A percentile compares a stretch with the other conserved stretches of the same genome.
Evolutionary conservation across 805 yeast species (phyloP).

Genomic region (Jamesozyma jinghongensis): DNA sequence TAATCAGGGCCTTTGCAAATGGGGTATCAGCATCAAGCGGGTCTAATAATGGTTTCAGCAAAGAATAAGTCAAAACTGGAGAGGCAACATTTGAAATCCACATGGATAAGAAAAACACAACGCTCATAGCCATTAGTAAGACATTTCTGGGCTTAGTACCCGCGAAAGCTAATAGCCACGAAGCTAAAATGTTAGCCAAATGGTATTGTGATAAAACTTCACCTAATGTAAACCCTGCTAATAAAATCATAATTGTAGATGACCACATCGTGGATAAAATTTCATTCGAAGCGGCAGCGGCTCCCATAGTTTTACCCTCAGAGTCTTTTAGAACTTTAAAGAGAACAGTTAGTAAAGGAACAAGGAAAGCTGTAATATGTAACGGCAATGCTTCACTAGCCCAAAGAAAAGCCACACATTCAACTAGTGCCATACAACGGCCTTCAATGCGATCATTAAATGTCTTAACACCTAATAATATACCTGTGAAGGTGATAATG

Average conservation of each 20-base stretch:
- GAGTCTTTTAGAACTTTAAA: slow-evolving; percentile 52
- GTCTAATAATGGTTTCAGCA: slow-evolving; percentile 76
- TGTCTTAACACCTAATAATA: slow-evolving; percentile 50
- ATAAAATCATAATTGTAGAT: slow-evolving; percentile 76
- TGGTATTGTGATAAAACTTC: slow-evolving; percentile 88
- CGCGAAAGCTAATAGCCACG: slow-evolving; percentile 65
- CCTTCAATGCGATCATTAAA: slow-evolving; percentile 52
- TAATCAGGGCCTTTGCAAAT: slow-evolving; percentile 73
- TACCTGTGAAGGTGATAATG: slow-evolving; percentile 42
- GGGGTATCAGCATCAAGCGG: slow-evolving; percentile 67
- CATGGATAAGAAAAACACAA: slow-evolving; percentile 79
- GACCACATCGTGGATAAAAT: slow-evolving; percentile 89
- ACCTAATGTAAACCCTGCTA: slow-evolving; percentile 92
- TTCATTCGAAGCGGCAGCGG: slow-evolving; percentile 56
- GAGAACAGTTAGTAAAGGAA: slow-evolving; percentile 72
- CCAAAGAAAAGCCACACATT: slow-evolving; percentile 68
- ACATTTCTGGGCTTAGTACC: slow-evolving; percentile 79
- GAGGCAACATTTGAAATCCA: slow-evolving; percentile 97
- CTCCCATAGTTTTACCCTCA: slow-evolving; percentile 47
- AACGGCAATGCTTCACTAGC: slow-evolving; percentile 93
- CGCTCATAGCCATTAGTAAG: slow-evolving; percentile 70
- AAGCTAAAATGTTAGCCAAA: slow-evolving; percentile 83
- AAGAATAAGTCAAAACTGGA: slow-evolving; percentile 83
- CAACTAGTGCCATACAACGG: slow-evolving; percentile 59
- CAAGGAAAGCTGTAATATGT: slow-evolving; percentile 75